These are phyloP conservation scores for Monosporascus sp. DNA, from an alignment of 2,329 filamentous ascomycete genomes.

Conservation along the genomic window DNA sequence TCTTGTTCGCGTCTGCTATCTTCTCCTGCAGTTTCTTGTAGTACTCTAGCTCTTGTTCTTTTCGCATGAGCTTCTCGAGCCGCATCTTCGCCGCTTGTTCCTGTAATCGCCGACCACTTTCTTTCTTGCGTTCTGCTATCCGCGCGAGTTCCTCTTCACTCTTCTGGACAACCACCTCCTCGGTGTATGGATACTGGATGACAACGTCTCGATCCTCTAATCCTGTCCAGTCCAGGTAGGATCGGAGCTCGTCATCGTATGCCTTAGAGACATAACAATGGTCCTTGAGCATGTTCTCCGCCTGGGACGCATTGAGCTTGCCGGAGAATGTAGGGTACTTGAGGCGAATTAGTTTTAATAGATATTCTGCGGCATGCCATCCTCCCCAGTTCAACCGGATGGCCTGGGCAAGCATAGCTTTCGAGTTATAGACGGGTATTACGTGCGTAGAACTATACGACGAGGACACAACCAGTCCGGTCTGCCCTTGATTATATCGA, in stretches of 20 bases:
- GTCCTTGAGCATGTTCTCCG: constrained; percentile 79
- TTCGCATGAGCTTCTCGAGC: constrained; percentile 88
- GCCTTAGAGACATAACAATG: constrained; percentile 86
- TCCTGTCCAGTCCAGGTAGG: constrained; percentile 84
- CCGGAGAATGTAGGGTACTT: constrained; percentile 89
- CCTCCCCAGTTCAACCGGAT: constrained; percentile 94
- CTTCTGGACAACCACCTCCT: constrained; percentile 86
- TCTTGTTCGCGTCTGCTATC: constrained; percentile 75
- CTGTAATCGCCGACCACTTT: constrained; percentile 84
- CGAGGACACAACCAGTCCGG: constrained; percentile 84
- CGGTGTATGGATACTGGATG: constrained; percentile 89
- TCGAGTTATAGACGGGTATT: constrained; percentile 85
- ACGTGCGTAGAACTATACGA: constrained; percentile 93
- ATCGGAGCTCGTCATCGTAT: constrained; percentile 71
- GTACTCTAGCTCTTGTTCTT: constrained; percentile 92
- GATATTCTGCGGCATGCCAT: constrained; percentile 81
- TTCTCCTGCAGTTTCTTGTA: constrained; percentile 77
- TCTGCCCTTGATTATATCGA: constrained; percentile 80
- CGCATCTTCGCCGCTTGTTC: constrained; percentile 98
- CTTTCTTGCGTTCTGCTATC: constrained; percentile 90
- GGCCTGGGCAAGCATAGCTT: constrained; percentile 77
- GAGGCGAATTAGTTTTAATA: constrained; percentile 80
- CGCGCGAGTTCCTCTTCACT: constrained; percentile 87
- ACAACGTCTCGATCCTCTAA: constrained; percentile 85
- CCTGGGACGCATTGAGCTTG: constrained; percentile 80